Evolutionary conservation across 495 filamentous ascomycete species (phyloP), one percentile per base, ranked within the genome.

Genomic region (Lophiostoma macrostomum): DNA sequence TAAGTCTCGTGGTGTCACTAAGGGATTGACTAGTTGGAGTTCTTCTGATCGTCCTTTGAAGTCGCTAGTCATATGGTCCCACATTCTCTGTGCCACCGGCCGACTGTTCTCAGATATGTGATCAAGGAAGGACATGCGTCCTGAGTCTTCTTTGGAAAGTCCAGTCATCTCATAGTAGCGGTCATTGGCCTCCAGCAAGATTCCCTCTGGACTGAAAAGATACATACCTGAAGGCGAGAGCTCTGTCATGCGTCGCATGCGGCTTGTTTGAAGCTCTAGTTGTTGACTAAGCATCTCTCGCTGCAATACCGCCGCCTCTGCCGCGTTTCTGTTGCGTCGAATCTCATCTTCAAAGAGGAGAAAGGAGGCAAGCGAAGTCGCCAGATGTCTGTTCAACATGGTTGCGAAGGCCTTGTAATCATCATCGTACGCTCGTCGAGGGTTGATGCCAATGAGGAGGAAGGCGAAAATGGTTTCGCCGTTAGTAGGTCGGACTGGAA

Each of bases 391-490:
- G 35, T 58, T 62, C 27, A 62, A 22, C 47, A 62, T 50, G 12
- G 34, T 25, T 19, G 44, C 25, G 40, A 61, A 65, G 1, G 14
- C 22, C 20, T 49, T 39, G 29, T 72, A 77, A 28, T 69, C 69
- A 7, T 60, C 53, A 51, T 70, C 69, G 53, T 70, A 77, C 6
- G 64, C 62, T 41, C 71, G 52, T 10, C 71, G 65, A 5, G 75
- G 73, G 43, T 73, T 76, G 3, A 78, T 37, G 10, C 72, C 75
- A 2, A 75, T 53, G 1, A 78, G 50, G 4, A 76, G 58, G 38
- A 78, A 74, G 0, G 68, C 74, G 10, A 71, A 55, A 18, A 76
- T 63, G 14, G 60, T 65, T 54, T 58, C 62, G 5, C 64, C 61
- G 13, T 65, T 67, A 14, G 64, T 71, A 7, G 31, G 65, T 47